Evolutionary conservation across 2,329 filamentous ascomycete species (phyloP), one percentile per base, ranked within the genome.

Genomic region (Ceratocystis albifundus): DNA sequence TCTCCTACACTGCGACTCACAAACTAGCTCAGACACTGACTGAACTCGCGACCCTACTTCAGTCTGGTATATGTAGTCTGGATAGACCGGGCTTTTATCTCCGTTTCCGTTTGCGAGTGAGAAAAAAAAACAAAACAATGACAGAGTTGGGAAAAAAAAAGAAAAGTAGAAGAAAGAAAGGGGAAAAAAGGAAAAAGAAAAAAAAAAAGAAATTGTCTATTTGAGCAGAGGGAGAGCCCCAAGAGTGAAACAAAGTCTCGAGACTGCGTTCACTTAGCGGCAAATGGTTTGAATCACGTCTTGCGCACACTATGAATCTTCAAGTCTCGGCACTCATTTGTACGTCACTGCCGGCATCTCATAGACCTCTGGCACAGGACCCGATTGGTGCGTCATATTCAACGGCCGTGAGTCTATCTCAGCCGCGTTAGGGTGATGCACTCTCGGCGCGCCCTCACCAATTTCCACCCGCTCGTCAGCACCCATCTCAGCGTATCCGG

Each of bases 291-390:
- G 12, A 41, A 15, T 4, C 36, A 41, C 10, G 36, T 12, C 36
- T 41, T 15, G n/a, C 46, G n/a, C 46, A 48, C 46, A 48, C 15
- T 41, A 41, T 1, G 15, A 15, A 41, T 41, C 36, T 15, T 15
- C 36, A 41, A 41, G 10, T 41, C 10, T 41, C 3, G 36, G 36
- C 36, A 41, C 61, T 64, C 62, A 66, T 59, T 70, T 72, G 69
- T 77, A 78, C 36, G 67, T 69, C 69, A 77, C 73, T 12, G 74
- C 70, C 2, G 77, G 75, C 77, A 78, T 78, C 72, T 78, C 77
- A 66, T 76, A 78, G 4, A 78, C 75, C 41, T 71, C 69, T 17
- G 65, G 57, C 41, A 70, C 69, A 1, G 74, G 74, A 1, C 74
- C 74, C 46, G 70, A 75, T 69, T 72, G 73, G 69, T 71, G 74